Conservation (phyloP, 345 rosid genomes). For the Populus pruinosa region DNA sequence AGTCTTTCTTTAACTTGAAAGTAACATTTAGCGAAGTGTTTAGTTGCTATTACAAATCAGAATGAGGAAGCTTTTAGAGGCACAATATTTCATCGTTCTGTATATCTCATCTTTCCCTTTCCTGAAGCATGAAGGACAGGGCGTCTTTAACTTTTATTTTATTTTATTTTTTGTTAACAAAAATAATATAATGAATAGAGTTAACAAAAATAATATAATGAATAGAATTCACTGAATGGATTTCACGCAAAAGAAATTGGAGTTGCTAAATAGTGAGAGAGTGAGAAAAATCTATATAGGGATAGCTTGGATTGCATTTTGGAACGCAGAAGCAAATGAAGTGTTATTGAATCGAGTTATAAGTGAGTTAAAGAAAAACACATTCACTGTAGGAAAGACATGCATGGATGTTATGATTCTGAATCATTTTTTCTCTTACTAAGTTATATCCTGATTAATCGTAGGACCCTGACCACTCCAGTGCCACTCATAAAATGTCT, state of each 20-base stretch:
- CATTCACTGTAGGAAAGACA: not conserved
- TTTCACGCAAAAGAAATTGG: not conserved
- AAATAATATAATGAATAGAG: too few relatives aligned
- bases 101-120: not conserved
- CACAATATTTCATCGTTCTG: not conserved
- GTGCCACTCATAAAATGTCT: slow-evolving; percentile 68
- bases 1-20: not conserved
- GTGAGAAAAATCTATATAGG: not conserved
- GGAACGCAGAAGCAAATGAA: not conserved
- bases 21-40: not conserved
- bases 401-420: not conserved
- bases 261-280: not conserved
- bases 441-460: not conserved
- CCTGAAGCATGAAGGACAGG: not conserved
- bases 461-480: slow-evolving; percentile 84
- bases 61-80: not conserved
- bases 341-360: not conserved
- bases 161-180: too few relatives aligned
- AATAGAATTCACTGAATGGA: not conserved
- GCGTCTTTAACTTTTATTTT: not conserved
- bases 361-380: not conserved
- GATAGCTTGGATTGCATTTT: not conserved
- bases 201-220: too few relatives aligned
- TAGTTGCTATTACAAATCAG: not conserved
- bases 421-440: not conserved